Evolutionary conservation across 2,329 filamentous ascomycete genomes (phyloP).

Genomic region (Acarospora socialis): DNA sequence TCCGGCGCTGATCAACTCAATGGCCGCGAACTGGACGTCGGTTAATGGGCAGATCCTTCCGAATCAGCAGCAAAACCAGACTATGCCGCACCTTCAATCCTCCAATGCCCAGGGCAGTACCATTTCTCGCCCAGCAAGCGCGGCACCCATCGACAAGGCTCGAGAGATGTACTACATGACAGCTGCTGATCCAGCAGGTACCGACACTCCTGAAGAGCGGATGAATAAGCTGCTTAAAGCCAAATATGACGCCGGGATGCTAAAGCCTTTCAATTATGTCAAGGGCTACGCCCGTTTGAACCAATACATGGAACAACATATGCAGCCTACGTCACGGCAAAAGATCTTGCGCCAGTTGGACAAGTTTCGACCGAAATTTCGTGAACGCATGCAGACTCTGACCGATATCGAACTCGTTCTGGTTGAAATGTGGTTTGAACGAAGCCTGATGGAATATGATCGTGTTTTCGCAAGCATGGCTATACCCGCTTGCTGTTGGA

Average conservation of each 20-base stretch:
- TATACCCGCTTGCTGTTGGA: slow-evolving; percentile 93
- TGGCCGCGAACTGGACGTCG: slow-evolving; percentile 22
- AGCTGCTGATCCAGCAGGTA: slow-evolving; percentile 82
- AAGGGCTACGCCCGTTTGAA: slow-evolving; percentile 85
- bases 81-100: slow-evolving; percentile 18
- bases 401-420: slow-evolving; percentile 89
- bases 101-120: slow-evolving; percentile 31
- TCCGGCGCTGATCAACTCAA: slow-evolving; percentile 36
- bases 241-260: slow-evolving; percentile 87
- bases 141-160: slow-evolving; percentile 50
- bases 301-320: slow-evolving; percentile 80
- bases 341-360: slow-evolving; percentile 87
- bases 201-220: slow-evolving; percentile 75
- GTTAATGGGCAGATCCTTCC: slow-evolving; percentile 21
- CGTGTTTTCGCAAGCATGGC: slow-evolving; percentile 98
- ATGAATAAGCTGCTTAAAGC: slow-evolving; percentile 90
- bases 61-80: slow-evolving; percentile 24
- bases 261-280: slow-evolving; percentile 97
- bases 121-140: slow-evolving; percentile 47
- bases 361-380: slow-evolving; percentile 86
- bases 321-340: slow-evolving; percentile 67
- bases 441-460: slow-evolving; percentile 92
- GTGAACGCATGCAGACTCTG: slow-evolving; percentile 81
- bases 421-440: slow-evolving; percentile 99
- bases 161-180: slow-evolving; percentile 88